phyloP scores from a whole-genome alignment of 208 protist genomes.

The Trypanosoma grayi region DNA sequence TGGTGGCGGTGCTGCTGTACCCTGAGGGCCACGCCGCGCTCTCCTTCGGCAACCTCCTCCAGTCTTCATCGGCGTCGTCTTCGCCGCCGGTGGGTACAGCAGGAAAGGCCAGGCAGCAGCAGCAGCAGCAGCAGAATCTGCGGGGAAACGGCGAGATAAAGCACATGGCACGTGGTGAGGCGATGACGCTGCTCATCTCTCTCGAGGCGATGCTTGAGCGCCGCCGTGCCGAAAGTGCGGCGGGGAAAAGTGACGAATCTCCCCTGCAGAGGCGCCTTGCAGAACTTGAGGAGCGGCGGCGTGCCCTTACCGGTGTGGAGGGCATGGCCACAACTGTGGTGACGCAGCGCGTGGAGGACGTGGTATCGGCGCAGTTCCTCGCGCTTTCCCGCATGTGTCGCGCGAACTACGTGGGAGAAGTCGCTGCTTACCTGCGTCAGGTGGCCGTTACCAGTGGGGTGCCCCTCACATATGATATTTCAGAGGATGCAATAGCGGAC shows the following conservation, averaged over 20 bases:
- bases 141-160: conserved; percentile 32
- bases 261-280: conserved; percentile 44
- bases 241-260: conserved; percentile 15
- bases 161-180: conserved; percentile 63
- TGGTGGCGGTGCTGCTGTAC: conserved; percentile 71
- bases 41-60: conserved; percentile 60
- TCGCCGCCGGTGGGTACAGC: not conserved
- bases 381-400: conserved; percentile 62
- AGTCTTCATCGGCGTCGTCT: not conserved
- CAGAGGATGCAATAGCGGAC: conserved; percentile 20
- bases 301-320: conserved; percentile 50
- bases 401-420: conserved; percentile 74
- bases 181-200: conserved; percentile 76
- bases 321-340: conserved; percentile 62
- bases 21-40: conserved; percentile 50
- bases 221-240: conserved; percentile 29
- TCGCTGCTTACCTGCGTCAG: conserved; percentile 75
- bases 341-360: conserved; percentile 44
- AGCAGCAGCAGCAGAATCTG: not conserved
- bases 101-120: not conserved
- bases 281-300: conserved; percentile 64
- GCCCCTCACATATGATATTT: conserved; percentile 22
- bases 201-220: conserved; percentile 82
- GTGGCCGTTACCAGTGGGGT: conserved; percentile 58
- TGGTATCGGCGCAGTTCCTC: conserved; percentile 61